phyloP scores from a whole-genome alignment of 345 rosid species.

The Camelina neglecta region DNA sequence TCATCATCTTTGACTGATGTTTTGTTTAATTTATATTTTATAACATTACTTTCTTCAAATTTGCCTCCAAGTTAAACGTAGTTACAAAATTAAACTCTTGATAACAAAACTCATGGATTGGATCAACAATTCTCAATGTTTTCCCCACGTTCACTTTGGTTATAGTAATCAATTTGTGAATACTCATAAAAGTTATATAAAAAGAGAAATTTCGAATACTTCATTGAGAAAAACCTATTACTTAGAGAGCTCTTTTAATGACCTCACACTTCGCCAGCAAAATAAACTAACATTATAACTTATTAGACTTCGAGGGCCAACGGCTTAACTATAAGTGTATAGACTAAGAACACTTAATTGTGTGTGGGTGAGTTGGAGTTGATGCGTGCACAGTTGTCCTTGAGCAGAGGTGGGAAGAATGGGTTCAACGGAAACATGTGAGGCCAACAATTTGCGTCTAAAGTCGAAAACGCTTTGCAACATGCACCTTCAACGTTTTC shows the following conservation, averaged over 20 bases:
- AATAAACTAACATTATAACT: too few relatives aligned
- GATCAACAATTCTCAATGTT: too few relatives aligned
- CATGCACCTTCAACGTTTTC: conserved; percentile 8
- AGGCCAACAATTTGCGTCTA: conserved; percentile 23
- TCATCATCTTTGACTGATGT: neutral
- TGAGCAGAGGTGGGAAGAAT: conserved; percentile 6
- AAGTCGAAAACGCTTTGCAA: conserved; percentile 11
- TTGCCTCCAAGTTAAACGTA: too few relatives aligned
- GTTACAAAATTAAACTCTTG: too few relatives aligned
- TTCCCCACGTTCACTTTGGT: too few relatives aligned
- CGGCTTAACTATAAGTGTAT: neutral
- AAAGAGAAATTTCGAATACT: neutral
- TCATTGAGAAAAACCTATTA: neutral
- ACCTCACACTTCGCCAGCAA: neutral
- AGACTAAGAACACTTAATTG: neutral
- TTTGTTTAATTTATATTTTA: neutral
- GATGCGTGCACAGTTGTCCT: conserved; percentile 1
- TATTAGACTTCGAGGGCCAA: neutral
- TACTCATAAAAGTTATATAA: neutral
- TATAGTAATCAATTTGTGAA: too few relatives aligned
- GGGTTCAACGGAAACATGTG: conserved; percentile 26
- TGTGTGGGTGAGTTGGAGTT: neutral
- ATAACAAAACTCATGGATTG: too few relatives aligned
- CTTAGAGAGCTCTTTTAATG: neutral
- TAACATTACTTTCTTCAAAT: too few relatives aligned